Base-by-base conservation (phyloP, 148 eudicot species). In the Fagopyrum esculentum region DNA sequence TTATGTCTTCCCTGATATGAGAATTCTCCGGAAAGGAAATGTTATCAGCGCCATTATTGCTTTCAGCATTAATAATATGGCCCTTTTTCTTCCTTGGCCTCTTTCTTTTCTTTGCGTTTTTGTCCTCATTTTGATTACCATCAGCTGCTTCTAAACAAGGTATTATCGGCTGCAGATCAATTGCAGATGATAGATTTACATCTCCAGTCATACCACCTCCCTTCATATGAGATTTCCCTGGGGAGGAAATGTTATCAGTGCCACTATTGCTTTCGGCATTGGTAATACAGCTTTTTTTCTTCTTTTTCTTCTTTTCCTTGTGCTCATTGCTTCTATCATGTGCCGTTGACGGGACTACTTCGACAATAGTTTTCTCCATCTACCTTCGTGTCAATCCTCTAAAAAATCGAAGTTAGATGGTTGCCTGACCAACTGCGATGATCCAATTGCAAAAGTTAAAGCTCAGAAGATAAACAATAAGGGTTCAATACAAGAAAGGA, bases 301-400 rank as follows among this genome's bases (percentile, higher is more conserved):
- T 64, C 70, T 64, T 64, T 64, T 16, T 64, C 70, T 64, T 64
- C 70, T 64, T 64, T 64, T 16, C 3, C 70, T 64, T 64, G 16
- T 43, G 70, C 16, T 35, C 30, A 64, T 40, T 35, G 46, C 70
- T 64, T 64, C 46, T 12, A 13, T 64, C 70, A 64, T 17, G 2
- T 64, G 6, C 40, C 7, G n/a, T 13, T 40, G 45, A 64, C 40
- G 70, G 46, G 46, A 4, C 44, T 13, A 45, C 15, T 64, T 64
- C 70, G 19, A 64, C 17, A 35, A 64, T 40, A 40, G 46, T 40
- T 9, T 64, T 1, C 17, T 64, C 70, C 70, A 64, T 64, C 46
- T 64, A 26, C 3, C 40, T 60, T 22, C 8, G 19, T 9, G 26
- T 60, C 43, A 29, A 11, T 60, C 68, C 10, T 60, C 29, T 3